Evolutionary conservation across 306 rosid species (phyloP), one percentile per base, ranked within the genome.

Genomic region (Cotoneaster glaucophyllus): DNA sequence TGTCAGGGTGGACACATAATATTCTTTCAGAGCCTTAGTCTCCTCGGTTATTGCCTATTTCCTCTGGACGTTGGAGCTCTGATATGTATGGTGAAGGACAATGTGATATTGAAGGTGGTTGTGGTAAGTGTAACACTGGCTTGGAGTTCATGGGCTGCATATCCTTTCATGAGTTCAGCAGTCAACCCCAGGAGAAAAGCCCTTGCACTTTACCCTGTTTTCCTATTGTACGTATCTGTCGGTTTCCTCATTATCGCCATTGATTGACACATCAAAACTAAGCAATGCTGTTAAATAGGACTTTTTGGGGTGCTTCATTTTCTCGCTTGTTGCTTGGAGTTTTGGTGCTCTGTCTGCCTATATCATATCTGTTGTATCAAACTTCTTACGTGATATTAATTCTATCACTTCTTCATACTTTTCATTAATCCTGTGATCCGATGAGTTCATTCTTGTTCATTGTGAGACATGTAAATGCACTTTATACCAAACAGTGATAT

Each of bases 61-160:
- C 99, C 99, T 79, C 85, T 95, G 81, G 99, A 85, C 43, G 57
- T 95, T 52, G 99, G 99, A 48, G 99, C 99, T 34, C 53, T 95
- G 71, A 81, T 95, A 79, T 95, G 99, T 82, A 86, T 95, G 99
- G 65, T 95, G 83, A 90, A 92, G 85, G 92, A 89, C 89, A 88
- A 89, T 81, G 97, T 92, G 45, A 64, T 92, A 66, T 59, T 90
- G 91, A 95, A 92, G 86, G 67, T 95, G 71, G 80, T 90, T 70
- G 97, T 90, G 80, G 99, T 90, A 15, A 80, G 91, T 63, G 97
- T 95, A 82, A 89, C 99, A 29, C 75, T 95, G 84, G 97, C 96
- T 19, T 95, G 99, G 99, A 95, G 99, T 73, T 92, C 97, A 24
- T 95, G 99, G 99, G 92, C 99, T 18, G 99, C 99, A 22, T 95